Conservation (phyloP, 2,329 filamentous ascomycete species). For the Cercospora zeina region DNA sequence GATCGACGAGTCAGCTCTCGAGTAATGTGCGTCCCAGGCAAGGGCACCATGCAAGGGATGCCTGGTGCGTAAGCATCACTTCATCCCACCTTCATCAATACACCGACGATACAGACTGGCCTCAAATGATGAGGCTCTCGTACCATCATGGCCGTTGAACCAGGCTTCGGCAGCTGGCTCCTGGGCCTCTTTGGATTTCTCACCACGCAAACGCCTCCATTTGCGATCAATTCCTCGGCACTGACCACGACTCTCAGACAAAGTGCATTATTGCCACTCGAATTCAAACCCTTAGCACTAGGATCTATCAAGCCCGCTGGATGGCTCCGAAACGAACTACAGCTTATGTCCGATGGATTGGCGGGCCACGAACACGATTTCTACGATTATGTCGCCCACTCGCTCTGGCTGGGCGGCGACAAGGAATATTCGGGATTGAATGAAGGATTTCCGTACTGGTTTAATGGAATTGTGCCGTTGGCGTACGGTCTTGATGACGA, state of each 20-base stretch:
- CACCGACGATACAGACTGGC: no score
- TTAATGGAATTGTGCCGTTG: slow-evolving; percentile 59
- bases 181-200: not conserved
- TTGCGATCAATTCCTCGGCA: not conserved
- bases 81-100: no score
- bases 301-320: slow-evolving; percentile 54
- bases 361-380: slow-evolving; percentile 58
- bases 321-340: slow-evolving; percentile 56
- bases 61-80: no score
- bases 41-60: no score
- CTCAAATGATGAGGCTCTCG: no score
- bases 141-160: no score
- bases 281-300: slow-evolving; percentile 48
- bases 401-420: slow-evolving; percentile 54
- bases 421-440: slow-evolving; percentile 56
- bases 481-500: slow-evolving; percentile 54
- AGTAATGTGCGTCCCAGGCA: no score
- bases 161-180: no score
- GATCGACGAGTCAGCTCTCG: no score
- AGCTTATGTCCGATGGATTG: slow-evolving; percentile 53
- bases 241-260: not conserved
- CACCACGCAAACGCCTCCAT: not conserved
- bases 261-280: slow-evolving; percentile 21
- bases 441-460: slow-evolving; percentile 61
- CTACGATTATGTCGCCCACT: slow-evolving; percentile 56